These are phyloP conservation scores for Paraconiothyrium brasiliense DNA, from an alignment of 2,329 filamentous ascomycete genomes.

Conservation along the genomic window DNA sequence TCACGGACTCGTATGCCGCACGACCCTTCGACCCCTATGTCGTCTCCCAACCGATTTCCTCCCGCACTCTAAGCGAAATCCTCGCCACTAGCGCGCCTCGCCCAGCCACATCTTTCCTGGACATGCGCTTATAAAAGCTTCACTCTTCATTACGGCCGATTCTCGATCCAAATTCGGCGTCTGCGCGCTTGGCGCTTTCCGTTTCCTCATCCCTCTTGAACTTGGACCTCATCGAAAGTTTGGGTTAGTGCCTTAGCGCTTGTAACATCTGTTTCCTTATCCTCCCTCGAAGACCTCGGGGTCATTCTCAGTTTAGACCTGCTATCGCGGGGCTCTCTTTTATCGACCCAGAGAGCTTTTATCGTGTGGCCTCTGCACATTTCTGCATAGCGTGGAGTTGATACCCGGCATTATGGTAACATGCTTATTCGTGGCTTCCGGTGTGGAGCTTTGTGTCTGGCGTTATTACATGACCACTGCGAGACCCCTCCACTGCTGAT, in stretches of 20 bases:
- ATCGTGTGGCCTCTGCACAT: slow-evolving; percentile 10
- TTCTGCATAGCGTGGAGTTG: slow-evolving; percentile 48
- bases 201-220: neutral
- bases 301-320: neutral
- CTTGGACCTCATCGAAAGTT: neutral
- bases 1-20: neutral
- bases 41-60: slow-evolving; percentile 9
- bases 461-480: slow-evolving; percentile 16
- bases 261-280: slow-evolving; percentile 17
- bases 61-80: slow-evolving; percentile 22
- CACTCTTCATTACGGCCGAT: slow-evolving; percentile 6
- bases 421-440: slow-evolving; percentile 27
- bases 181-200: slow-evolving; percentile 3
- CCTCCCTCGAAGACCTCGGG: slow-evolving; percentile 1
- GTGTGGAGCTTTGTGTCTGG: slow-evolving; percentile 25
- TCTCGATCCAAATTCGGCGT: slow-evolving; percentile 11
- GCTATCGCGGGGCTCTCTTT: neutral
- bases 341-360: slow-evolving; percentile 1
- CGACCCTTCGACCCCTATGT: slow-evolving; percentile 13
- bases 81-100: slow-evolving; percentile 22
- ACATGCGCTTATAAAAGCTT: slow-evolving; percentile 14
- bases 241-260: slow-evolving; percentile 21
- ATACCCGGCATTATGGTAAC: slow-evolving; percentile 15
- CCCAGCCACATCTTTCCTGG: slow-evolving; percentile 19
- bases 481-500: neutral